Conservation (phyloP, 495 filamentous ascomycete genomes). For the Aspergillus coremiiformis region DNA sequence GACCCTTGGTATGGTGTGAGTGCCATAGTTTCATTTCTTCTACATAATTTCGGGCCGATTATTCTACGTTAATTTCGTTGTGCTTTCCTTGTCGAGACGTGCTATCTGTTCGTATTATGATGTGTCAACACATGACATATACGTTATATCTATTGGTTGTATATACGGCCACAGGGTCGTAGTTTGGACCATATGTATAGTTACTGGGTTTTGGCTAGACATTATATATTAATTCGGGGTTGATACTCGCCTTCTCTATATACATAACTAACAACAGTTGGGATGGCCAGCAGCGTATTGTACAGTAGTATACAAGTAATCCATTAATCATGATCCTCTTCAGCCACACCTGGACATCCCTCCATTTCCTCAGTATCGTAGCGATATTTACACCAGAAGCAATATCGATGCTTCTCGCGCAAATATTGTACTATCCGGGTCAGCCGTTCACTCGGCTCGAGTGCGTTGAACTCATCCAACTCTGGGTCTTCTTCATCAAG, state of each 20-base stretch:
- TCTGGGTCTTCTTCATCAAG: slow-evolving; percentile 78
- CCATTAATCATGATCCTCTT: slow-evolving; percentile 82
- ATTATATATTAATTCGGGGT: not conserved
- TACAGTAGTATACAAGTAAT: not conserved
- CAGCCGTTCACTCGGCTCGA: slow-evolving; percentile 58
- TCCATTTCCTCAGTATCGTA: slow-evolving; percentile 69
- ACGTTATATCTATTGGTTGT: slow-evolving; percentile 5
- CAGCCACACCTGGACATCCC: slow-evolving; percentile 64
- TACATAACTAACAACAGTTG: not conserved
- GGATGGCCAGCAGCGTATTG: too few species aligned
- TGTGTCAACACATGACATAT: not conserved
- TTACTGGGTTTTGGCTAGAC: not conserved
- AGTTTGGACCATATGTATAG: not conserved
- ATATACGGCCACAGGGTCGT: slow-evolving; percentile 2
- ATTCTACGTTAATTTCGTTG: not conserved
- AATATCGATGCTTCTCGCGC: slow-evolving; percentile 67
- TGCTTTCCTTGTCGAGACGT: not conserved
- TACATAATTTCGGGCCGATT: not conserved
- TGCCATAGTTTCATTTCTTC: not conserved
- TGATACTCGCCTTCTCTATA: not conserved
- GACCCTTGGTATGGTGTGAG: too few species aligned
- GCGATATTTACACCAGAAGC: slow-evolving; percentile 90
- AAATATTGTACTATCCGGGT: slow-evolving; percentile 58
- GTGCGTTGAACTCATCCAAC: slow-evolving; percentile 71
- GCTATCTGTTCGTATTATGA: not conserved